Evolutionary conservation across 331 rosid genomes (phyloP).

Genomic region (Spiraea crenata): DNA sequence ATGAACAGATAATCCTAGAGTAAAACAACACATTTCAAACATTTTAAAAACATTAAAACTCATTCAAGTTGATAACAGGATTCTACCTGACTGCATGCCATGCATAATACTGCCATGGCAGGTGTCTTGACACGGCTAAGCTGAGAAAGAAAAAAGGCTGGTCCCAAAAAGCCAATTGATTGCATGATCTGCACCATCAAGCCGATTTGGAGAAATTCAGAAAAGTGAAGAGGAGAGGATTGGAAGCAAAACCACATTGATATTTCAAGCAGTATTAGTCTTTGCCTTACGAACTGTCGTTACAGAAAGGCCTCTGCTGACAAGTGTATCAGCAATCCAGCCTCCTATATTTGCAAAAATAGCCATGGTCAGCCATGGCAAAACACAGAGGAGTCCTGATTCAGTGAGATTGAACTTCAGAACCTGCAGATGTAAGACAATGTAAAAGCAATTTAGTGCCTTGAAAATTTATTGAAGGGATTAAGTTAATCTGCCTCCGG

Average conservation of each 20-base stretch:
- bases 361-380: constrained; percentile 99
- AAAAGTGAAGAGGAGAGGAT: neutral
- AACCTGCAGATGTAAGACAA: constrained; percentile 55
- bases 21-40: neutral
- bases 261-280: constrained; percentile 1
- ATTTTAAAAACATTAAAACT: neutral
- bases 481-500: neutral
- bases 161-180: constrained; percentile 87
- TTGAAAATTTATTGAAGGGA: neutral
- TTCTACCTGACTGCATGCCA: constrained; percentile 96
- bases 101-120: constrained; percentile 78
- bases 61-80: constrained; percentile 15
- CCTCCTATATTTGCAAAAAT: constrained; percentile 93
- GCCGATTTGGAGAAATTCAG: constrained; percentile 10
- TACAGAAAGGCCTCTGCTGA: constrained; percentile 81
- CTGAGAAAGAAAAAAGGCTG: constrained; percentile 84
- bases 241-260: constrained; percentile 7
- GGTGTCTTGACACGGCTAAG: constrained; percentile 78
- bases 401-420: constrained; percentile 95
- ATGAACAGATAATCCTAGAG: neutral
- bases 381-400: constrained; percentile 88
- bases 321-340: constrained; percentile 97
- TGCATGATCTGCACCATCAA: constrained; percentile 80
- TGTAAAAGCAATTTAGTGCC: constrained; percentile 11
- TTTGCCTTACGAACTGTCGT: constrained; percentile 89